These are phyloP conservation scores for Pichia gijzeniarum DNA, from an alignment of 805 yeast species.

Conservation along the genomic window DNA sequence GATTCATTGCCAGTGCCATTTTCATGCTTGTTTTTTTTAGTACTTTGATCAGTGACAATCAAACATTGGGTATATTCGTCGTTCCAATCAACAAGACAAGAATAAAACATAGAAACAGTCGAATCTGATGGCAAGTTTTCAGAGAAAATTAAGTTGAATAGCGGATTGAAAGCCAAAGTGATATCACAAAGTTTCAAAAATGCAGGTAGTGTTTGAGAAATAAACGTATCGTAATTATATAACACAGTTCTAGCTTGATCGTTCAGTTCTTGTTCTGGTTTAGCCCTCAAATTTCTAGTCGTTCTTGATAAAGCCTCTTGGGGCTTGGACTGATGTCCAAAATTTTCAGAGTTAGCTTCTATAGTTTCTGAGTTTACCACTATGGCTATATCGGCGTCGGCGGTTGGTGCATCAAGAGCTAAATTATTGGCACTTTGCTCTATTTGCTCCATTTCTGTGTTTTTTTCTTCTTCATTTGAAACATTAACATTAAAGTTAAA, in stretches of 20 bases:
- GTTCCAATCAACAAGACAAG: slow-evolving; percentile 18
- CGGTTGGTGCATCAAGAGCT: too few species aligned
- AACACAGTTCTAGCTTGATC: slow-evolving; percentile 3
- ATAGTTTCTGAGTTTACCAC: background rate
- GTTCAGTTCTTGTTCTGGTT: slow-evolving; percentile 15
- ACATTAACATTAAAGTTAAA: slow-evolving; percentile 25
- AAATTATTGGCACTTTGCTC: slow-evolving; percentile 5
- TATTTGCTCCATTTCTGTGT: background rate
- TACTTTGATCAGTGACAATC: slow-evolving; percentile 16
- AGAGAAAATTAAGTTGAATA: slow-evolving; percentile 29
- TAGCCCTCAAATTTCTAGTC: slow-evolving; percentile 16
- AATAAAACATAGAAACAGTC: slow-evolving; percentile 9
- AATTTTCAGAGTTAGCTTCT: background rate
- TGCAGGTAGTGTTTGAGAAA: slow-evolving; percentile 13
- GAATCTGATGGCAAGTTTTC: background rate
- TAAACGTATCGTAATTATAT: slow-evolving; percentile 8
- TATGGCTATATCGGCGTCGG: background rate
- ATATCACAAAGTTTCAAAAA: slow-evolving; percentile 27
- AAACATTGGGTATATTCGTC: slow-evolving; percentile 20
- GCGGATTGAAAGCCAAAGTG: slow-evolving; percentile 36
- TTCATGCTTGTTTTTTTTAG: background rate
- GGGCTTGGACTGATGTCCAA: background rate
- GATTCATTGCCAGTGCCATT: slow-evolving; percentile 16
- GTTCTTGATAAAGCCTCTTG: slow-evolving; percentile 15
- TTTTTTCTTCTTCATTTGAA: background rate